A percentile compares a stretch with the other conserved stretches of the same genome.
phyloP scores from a whole-genome alignment of 495 filamentous ascomycete genomes.

The Mycothermus thermophilus region DNA sequence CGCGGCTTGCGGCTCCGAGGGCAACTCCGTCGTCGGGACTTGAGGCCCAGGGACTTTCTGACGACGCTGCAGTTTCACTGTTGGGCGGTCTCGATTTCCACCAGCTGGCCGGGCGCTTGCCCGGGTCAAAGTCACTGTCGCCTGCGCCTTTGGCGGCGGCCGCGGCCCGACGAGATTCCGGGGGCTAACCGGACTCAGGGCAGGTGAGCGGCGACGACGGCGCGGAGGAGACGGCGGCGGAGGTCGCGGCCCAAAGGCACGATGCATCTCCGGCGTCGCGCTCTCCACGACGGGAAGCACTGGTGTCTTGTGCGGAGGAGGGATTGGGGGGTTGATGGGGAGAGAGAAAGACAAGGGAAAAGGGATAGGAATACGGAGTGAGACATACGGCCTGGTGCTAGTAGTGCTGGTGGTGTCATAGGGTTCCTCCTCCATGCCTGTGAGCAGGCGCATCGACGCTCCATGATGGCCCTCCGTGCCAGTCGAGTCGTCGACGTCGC shows the following conservation, averaged over 20 bases:
- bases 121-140: too few species aligned
- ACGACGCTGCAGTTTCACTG: constrained; percentile 30
- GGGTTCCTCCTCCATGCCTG: constrained; percentile 34
- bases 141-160: constrained; percentile 3
- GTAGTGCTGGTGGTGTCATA: constrained; percentile 6
- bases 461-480: constrained; percentile 21
- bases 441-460: constrained; percentile 37
- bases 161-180: constrained; percentile 3
- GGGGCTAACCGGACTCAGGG: too few species aligned
- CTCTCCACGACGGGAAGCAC: too few species aligned
- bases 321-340: constrained; percentile 7
- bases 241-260: constrained; percentile 1
- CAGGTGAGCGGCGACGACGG: too few species aligned
- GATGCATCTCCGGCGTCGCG: constrained; percentile 3
- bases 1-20: neutral
- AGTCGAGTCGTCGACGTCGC: constrained; percentile 31
- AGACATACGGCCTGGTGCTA: constrained; percentile 31
- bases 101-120: too few species aligned
- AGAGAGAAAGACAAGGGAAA: constrained; percentile 16
- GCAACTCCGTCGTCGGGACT: constrained; percentile 18
- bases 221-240: too few species aligned
- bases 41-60: neutral
- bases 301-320: too few species aligned
- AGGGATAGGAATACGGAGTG: constrained; percentile 16
- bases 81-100: too few species aligned